phyloP scores from a whole-genome alignment of 768 basidiomycete genomes.

The Leccinum barrowsii region DNA sequence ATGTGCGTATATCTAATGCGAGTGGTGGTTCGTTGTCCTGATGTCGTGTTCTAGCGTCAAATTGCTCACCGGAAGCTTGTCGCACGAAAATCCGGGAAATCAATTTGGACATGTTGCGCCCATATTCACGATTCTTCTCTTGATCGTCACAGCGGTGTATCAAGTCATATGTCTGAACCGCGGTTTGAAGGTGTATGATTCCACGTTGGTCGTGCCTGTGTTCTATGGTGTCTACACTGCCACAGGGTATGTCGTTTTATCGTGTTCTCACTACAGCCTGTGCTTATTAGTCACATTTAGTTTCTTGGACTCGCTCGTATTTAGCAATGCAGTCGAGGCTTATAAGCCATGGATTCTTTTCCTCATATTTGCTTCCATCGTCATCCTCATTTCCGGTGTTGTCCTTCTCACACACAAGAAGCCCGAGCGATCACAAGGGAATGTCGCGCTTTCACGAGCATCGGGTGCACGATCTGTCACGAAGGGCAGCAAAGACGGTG shows the following conservation, averaged over 20 bases:
- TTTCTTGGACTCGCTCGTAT: conserved; percentile 66
- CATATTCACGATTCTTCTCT: conserved; percentile 65
- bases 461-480: conserved; percentile 23
- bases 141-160: conserved; percentile 70
- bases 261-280: not conserved
- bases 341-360: conserved; percentile 87
- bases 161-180: conserved; percentile 93
- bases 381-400: conserved; percentile 85
- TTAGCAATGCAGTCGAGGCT: conserved; percentile 83
- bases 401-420: conserved; percentile 94
- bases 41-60: conserved; percentile 56
- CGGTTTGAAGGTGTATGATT: conserved; percentile 86
- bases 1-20: conserved; percentile 20
- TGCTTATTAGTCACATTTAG: conserved; percentile 26
- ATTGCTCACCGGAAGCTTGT: conserved; percentile 69
- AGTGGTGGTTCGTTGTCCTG: conserved; percentile 2
- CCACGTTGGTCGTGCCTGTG: conserved; percentile 87
- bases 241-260: conserved; percentile 52
- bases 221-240: conserved; percentile 94
- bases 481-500: conserved; percentile 11
- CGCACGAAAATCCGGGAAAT: conserved; percentile 79
- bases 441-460: conserved; percentile 26
- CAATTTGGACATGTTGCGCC: conserved; percentile 81
- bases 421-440: conserved; percentile 48
- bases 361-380: conserved; percentile 82